These are phyloP conservation scores for Aspergillus sp. DNA, from an alignment of 2,329 filamentous ascomycete genomes.

Conservation along the genomic window DNA sequence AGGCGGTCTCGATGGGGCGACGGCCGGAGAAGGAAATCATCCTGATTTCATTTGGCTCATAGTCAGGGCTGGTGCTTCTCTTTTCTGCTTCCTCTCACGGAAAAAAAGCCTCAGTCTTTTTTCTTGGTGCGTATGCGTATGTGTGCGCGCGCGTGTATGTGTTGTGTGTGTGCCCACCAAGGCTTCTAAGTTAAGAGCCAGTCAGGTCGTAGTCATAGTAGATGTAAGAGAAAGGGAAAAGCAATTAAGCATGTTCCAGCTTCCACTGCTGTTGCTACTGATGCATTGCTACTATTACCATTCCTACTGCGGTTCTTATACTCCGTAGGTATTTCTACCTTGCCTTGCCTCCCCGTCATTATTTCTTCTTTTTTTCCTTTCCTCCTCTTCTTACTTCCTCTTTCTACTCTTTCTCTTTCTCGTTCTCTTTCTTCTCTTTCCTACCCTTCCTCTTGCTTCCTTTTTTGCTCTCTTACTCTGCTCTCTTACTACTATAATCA, in stretches of 20 bases:
- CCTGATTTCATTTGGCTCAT: conserved; percentile 1
- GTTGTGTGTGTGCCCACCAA: neutral
- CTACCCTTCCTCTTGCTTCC: conserved; percentile 2
- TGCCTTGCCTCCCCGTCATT: conserved; percentile 6
- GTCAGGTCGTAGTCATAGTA: neutral
- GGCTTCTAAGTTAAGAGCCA: neutral
- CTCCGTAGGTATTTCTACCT: conserved; percentile 13
- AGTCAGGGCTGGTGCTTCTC: neutral
- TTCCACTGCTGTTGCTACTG: neutral
- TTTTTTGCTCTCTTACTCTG: conserved; percentile 2
- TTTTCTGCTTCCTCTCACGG: conserved; percentile 7
- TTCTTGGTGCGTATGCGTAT: conserved; percentile 2
- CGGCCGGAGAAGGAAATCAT: conserved; percentile 1
- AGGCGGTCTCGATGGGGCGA: conserved; percentile 1
- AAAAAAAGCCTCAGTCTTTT: conserved; percentile 8
- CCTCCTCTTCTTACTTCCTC: conserved; percentile 4
- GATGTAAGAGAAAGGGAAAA: conserved; percentile 2
- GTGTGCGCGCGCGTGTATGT: neutral
- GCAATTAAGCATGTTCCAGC: neutral
- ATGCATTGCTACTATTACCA: neutral
- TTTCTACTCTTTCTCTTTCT: conserved; percentile 4
- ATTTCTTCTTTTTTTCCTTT: conserved; percentile 5
- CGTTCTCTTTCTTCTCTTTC: conserved; percentile 1
- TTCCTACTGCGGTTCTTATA: conserved; percentile 1
- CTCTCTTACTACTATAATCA: conserved; percentile 6